These are phyloP conservation scores for Westerdykella ornata DNA, from an alignment of 2,329 filamentous ascomycete species.

Conservation along the genomic window DNA sequence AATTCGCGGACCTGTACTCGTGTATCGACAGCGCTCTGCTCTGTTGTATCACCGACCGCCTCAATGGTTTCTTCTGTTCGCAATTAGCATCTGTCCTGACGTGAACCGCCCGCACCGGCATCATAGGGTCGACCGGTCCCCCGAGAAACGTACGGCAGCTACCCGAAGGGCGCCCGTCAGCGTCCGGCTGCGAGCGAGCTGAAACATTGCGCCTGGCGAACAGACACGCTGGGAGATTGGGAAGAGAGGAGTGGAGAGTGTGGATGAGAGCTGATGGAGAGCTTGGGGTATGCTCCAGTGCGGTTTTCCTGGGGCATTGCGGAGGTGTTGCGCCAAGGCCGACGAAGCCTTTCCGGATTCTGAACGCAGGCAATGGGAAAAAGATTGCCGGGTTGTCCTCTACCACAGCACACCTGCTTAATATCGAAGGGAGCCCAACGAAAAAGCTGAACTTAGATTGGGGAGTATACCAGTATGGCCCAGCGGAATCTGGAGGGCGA, in stretches of 20 bases:
- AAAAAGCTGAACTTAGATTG: slow-evolving; percentile 7
- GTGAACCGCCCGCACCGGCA: slow-evolving; percentile 14
- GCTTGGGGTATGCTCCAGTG: slow-evolving; percentile 15
- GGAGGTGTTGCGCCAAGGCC: slow-evolving; percentile 24
- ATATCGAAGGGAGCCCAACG: slow-evolving; percentile 10
- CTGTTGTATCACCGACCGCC: slow-evolving; percentile 62
- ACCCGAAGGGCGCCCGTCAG: slow-evolving; percentile 73
- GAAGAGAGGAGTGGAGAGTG: slow-evolving; percentile 6
- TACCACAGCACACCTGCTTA: slow-evolving; percentile 5
- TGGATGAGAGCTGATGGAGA: slow-evolving; percentile 20
- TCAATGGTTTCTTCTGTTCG: slow-evolving; percentile 51
- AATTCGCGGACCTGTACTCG: slow-evolving; percentile 93
- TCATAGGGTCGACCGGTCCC: slow-evolving; percentile 26
- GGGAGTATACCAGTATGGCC: too few relatives aligned
- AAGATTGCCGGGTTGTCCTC: slow-evolving; percentile 20
- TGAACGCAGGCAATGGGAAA: slow-evolving; percentile 8
- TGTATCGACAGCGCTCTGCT: slow-evolving; percentile 89
- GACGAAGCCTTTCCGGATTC: slow-evolving; percentile 26
- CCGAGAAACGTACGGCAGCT: slow-evolving; percentile 57
- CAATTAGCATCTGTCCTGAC: slow-evolving; percentile 26
- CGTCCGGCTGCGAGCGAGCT: slow-evolving; percentile 68
- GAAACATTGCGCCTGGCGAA: slow-evolving; percentile 64
- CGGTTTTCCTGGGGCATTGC: slow-evolving; percentile 20
- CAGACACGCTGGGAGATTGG: slow-evolving; percentile 19
- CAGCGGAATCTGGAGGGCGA: slow-evolving; percentile 43